Conservation (phyloP, 257 asterid species). For the Knoxia roxburghii region DNA sequence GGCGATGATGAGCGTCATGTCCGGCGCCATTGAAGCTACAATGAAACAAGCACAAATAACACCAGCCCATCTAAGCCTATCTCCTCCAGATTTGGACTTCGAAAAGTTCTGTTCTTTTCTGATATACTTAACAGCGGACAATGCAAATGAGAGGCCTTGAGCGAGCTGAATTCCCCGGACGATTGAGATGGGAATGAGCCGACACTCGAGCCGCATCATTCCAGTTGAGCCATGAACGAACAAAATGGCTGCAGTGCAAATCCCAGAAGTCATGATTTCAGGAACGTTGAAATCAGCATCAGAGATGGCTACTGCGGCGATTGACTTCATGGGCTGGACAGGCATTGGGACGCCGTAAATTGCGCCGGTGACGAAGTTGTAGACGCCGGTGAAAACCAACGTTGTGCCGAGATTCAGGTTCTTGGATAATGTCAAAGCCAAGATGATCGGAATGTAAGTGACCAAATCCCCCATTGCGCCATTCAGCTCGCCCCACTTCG, state of each 20-base stretch:
- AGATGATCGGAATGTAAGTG: constrained; percentile 60
- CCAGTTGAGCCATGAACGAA: constrained; percentile 53
- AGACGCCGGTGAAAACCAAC: constrained; percentile 61
- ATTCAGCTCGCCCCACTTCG: constrained; percentile 63
- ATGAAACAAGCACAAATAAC: constrained; percentile 51
- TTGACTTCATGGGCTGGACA: constrained; percentile 86
- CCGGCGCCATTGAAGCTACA: constrained; percentile 52
- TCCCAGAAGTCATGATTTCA: constrained; percentile 81
- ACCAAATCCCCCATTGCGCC: constrained; percentile 92
- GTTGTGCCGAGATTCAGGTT: constrained; percentile 74
- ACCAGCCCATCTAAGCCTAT: constrained; percentile 68
- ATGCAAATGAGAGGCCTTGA: constrained; percentile 66
- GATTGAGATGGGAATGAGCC: constrained; percentile 54
- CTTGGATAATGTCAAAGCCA: constrained; percentile 61
- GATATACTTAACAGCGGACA: constrained; percentile 67
- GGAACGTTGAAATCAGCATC: constrained; percentile 50
- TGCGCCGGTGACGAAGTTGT: constrained; percentile 59
- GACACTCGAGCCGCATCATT: constrained; percentile 55
- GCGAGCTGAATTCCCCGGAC: constrained; percentile 83
- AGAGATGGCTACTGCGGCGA: constrained; percentile 72
- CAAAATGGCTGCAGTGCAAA: constrained; percentile 55
- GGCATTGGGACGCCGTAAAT: constrained; percentile 81
- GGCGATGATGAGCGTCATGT: constrained; percentile 26
- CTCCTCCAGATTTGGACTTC: constrained; percentile 43
- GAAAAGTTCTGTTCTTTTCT: constrained; percentile 46